Conservation (phyloP, 345 rosid genomes). For the Hibiscus trionum region DNA sequence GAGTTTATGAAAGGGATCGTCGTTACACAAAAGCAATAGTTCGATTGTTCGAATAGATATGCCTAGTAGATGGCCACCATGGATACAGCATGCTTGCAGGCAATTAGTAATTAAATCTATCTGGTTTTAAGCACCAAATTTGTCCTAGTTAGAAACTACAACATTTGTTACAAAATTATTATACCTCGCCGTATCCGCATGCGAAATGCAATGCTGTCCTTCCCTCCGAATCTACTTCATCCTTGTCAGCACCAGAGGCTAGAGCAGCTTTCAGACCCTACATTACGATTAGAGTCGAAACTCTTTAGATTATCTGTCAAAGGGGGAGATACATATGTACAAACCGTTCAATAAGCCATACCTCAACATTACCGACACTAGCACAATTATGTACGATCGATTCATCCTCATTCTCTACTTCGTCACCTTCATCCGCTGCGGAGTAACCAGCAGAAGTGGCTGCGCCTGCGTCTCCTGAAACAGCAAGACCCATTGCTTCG, state of each 20-base stretch:
- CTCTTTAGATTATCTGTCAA: constrained; percentile 2
- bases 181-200: constrained; percentile 98
- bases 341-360: constrained; percentile 18
- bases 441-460: constrained; percentile 49
- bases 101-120: background rate
- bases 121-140: background rate
- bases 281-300: constrained; percentile 1
- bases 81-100: background rate
- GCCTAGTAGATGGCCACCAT: background rate
- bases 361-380: constrained; percentile 94
- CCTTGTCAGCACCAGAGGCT: constrained; percentile 79
- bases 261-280: constrained; percentile 83
- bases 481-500: constrained; percentile 94
- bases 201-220: constrained; percentile 98
- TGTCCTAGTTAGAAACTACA: background rate
- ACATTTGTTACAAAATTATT: constrained; percentile 1
- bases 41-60: background rate
- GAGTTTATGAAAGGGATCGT: background rate
- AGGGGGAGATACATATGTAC: background rate
- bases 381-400: constrained; percentile 86
- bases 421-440: constrained; percentile 56
- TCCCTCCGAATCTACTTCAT: constrained; percentile 98
- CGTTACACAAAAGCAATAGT: background rate
- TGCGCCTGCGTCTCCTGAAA: constrained; percentile 55
- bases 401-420: constrained; percentile 74